A percentile compares a stretch with the other conserved stretches of the same genome.
phyloP scores from a whole-genome alignment of 345 rosid species.

The Draba incana region DNA sequence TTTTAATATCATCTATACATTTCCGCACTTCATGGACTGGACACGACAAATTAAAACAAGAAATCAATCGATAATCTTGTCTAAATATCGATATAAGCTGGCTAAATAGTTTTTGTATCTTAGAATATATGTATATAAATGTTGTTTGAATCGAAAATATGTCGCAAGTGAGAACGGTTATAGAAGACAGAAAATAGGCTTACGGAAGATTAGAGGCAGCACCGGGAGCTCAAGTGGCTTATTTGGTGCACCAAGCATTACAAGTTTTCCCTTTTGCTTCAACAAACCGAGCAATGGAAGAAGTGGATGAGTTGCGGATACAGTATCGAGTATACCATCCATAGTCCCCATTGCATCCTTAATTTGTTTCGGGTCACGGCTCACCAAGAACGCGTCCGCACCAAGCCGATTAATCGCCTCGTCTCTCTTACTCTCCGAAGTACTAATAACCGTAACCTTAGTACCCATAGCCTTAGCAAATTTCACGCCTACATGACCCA shows the following conservation, averaged over 20 bases:
- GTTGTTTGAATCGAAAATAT: too few relatives aligned
- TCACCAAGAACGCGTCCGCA: slow-evolving; percentile 61
- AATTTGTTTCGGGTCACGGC: slow-evolving; percentile 47
- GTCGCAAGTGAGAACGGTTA: too few relatives aligned
- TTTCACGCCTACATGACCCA: slow-evolving; percentile 72
- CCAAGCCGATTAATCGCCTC: slow-evolving; percentile 64
- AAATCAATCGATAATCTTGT: too few relatives aligned
- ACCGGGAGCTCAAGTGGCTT: slow-evolving; percentile 59
- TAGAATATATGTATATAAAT: too few relatives aligned
- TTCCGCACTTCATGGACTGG: not conserved
- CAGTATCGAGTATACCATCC: slow-evolving; percentile 61
- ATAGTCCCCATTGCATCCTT: slow-evolving; percentile 43
- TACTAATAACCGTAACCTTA: slow-evolving; percentile 73
- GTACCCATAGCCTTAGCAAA: slow-evolving; percentile 69
- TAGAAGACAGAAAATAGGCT: slow-evolving; percentile 2
- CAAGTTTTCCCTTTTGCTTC: slow-evolving; percentile 48
- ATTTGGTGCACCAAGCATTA: slow-evolving; percentile 51
- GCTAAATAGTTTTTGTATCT: not conserved
- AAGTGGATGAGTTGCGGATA: slow-evolving; percentile 48
- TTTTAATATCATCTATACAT: not conserved
- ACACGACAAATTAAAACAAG: not conserved
- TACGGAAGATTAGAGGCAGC: slow-evolving; percentile 49
- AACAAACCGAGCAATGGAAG: slow-evolving; percentile 48
- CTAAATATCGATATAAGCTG: not conserved
- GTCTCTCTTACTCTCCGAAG: slow-evolving; percentile 58